phyloP scores from a whole-genome alignment of 2,329 filamentous ascomycete species.

The Aureobasidium uvarum region DNA sequence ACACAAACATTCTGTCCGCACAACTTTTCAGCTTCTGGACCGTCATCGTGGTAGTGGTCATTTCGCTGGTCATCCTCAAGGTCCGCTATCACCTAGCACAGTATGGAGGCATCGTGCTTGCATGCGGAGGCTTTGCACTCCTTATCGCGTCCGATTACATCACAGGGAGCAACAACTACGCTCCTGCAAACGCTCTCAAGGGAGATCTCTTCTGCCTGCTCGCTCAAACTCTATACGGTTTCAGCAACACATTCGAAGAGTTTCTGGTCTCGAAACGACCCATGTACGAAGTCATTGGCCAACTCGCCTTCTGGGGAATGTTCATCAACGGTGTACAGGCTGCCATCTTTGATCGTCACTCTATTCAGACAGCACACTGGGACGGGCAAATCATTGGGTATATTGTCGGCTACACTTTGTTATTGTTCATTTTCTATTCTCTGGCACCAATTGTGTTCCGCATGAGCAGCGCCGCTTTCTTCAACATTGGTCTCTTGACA shows the following conservation, averaged over 20 bases:
- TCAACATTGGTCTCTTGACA: constrained; percentile 92
- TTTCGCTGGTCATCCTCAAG: constrained; percentile 77
- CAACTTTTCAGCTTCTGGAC: constrained; percentile 99
- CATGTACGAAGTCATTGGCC: constrained; percentile 89
- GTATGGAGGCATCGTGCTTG: constrained; percentile 81
- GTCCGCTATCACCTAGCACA: constrained; percentile 90
- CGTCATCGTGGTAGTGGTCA: constrained; percentile 83
- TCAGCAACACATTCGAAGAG: constrained; percentile 90
- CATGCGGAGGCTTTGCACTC: constrained; percentile 86
- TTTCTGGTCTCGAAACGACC: constrained; percentile 85
- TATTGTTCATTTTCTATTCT: constrained; percentile 80
- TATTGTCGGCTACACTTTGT: constrained; percentile 83
- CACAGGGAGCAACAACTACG: constrained; percentile 64
- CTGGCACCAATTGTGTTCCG: constrained; percentile 84
- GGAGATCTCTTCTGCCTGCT: constrained; percentile 90
- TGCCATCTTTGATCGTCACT: constrained; percentile 81
- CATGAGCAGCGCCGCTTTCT: constrained; percentile 87
- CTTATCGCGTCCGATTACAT: constrained; percentile 86
- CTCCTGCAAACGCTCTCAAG: constrained; percentile 68
- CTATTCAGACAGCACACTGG: constrained; percentile 57
- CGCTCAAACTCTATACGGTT: constrained; percentile 86
- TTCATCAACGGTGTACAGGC: constrained; percentile 90
- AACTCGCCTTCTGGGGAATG: constrained; percentile 83
- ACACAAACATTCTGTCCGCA: constrained; percentile 88
- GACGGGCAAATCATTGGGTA: constrained; percentile 66